Evolutionary conservation across 2,329 filamentous ascomycete genomes (phyloP), one percentile per base, ranked within the genome.

Genomic region (Aspergillus sp.): DNA sequence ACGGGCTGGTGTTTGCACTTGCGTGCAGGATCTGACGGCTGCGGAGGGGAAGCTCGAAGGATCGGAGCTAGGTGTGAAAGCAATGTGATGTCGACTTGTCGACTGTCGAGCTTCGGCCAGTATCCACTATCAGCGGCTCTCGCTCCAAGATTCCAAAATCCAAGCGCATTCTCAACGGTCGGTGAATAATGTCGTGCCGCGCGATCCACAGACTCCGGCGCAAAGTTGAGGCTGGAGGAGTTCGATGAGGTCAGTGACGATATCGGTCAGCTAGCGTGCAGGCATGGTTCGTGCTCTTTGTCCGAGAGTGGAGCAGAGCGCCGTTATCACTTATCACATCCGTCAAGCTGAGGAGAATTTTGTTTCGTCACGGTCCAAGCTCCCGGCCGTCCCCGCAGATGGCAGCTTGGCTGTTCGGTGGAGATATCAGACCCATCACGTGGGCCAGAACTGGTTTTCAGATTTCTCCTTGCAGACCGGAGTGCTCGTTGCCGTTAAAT

Each of bases 311-410:
- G 51, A 54, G 51, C 42, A 34, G 24, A 19, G 41, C 33, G 48
- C 17, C 41, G 37, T 54, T 47, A 48, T 54, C 51, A 54, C 51
- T 54, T 47, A 48, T 54, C 51, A 54, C 51, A 54, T 30, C 50
- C 20, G 24, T 33, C 37, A 27, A 52, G 39, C 27, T 30, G 39
- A 42, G 34, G 12, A 37, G 34, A 13, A 37, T 37, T 13, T 13
- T 9, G 6, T 37, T 13, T 37, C 40, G 22, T 42, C 49, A 51
- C 39, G 8, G 37, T 44, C 37, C 49, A 51, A 42, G 37, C 49
- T 51, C 49, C 42, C 11, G 19, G 19, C 20, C 15, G 4, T 37
- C 34, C 34, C 34, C 34, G 34, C 34, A 37, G 34, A 37, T 30
- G 27, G 27, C 27, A 30, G 27, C 27, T 30, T 30, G 27, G 27